Conservation (phyloP, 1,139 yeast genomes). For the Yamadazyma sp. region DNA sequence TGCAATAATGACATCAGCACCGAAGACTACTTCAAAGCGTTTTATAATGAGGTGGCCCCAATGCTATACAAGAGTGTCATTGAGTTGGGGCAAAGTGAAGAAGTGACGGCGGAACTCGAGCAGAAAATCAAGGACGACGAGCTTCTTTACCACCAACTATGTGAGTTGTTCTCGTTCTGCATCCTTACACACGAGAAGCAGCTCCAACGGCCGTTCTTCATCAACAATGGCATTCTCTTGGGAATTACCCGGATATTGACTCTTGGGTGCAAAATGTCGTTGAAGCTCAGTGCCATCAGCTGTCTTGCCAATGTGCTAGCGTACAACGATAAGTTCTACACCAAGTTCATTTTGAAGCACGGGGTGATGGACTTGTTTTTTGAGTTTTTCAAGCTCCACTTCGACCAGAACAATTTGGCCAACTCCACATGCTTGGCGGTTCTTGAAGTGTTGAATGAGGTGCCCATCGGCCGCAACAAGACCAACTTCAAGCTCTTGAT, state of each 20-base stretch:
- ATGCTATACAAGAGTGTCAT: conserved; percentile 54
- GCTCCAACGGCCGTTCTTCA: conserved; percentile 59
- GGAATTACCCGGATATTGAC: conserved; percentile 52
- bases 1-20: conserved; percentile 44
- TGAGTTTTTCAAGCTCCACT: conserved; percentile 48
- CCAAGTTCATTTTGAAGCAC: conserved; percentile 55
- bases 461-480: conserved; percentile 24
- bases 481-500: conserved; percentile 48
- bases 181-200: conserved; percentile 58
- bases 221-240: conserved; percentile 52
- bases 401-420: conserved; percentile 58
- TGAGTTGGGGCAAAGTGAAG: conserved; percentile 20
- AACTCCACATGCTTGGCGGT: conserved; percentile 79
- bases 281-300: conserved; percentile 65
- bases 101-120: conserved; percentile 11
- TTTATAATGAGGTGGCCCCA: conserved; percentile 64
- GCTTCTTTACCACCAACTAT: conserved; percentile 59
- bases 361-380: conserved; percentile 55
- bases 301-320: conserved; percentile 60
- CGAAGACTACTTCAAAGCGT: conserved; percentile 54
- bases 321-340: conserved; percentile 61
- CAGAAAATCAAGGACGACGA: conserved; percentile 26
- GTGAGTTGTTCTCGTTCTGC: conserved; percentile 70
- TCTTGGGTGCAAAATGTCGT: conserved; percentile 40
- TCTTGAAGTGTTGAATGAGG: conserved; percentile 49